These are phyloP conservation scores for Ambrosia artemisiifolia DNA, from an alignment of 129 eudicot species.

Conservation along the genomic window DNA sequence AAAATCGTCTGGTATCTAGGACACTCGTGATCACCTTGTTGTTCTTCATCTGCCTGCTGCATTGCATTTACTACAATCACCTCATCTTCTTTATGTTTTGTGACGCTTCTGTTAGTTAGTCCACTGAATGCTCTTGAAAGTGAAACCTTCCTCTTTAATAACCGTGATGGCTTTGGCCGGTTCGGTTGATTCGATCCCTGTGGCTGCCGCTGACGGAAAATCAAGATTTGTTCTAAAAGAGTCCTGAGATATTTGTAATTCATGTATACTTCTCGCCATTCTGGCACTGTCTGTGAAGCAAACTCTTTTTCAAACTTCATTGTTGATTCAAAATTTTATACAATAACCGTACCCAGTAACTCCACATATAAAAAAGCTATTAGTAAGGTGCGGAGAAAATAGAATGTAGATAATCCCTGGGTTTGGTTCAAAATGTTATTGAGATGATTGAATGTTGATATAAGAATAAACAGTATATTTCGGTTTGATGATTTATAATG, in stretches of 20 bases:
- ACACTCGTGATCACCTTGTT: slow-evolving; percentile 7
- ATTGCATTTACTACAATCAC: slow-evolving; percentile 27
- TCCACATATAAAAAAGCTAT: too few species aligned
- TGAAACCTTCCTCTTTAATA: slow-evolving; percentile 25
- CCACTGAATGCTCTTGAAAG: slow-evolving; percentile 61
- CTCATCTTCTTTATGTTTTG: slow-evolving; percentile 26
- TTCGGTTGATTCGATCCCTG: background rate
- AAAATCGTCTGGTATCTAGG: slow-evolving; percentile 44
- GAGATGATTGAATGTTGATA: background rate
- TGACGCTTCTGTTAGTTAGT: slow-evolving; percentile 15
- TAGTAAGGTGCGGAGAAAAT: too few species aligned
- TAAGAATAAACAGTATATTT: background rate
- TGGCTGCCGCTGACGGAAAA: slow-evolving; percentile 5
- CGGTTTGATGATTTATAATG: background rate
- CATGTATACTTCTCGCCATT: slow-evolving; percentile 70
- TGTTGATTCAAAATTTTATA: background rate
- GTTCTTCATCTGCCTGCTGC: slow-evolving; percentile 33
- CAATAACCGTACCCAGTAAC: too few species aligned
- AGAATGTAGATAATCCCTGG: too few species aligned
- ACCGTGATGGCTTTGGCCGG: background rate
- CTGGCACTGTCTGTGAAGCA: slow-evolving; percentile 57
- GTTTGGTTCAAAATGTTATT: background rate
- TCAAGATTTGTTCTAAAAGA: slow-evolving; percentile 38
- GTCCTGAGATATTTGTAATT: slow-evolving; percentile 40
- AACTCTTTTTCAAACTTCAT: slow-evolving; percentile 65